These are phyloP conservation scores for Backusella macrospora DNA, from an alignment of 192 early-diverging fungal genomes.

Conservation along the genomic window DNA sequence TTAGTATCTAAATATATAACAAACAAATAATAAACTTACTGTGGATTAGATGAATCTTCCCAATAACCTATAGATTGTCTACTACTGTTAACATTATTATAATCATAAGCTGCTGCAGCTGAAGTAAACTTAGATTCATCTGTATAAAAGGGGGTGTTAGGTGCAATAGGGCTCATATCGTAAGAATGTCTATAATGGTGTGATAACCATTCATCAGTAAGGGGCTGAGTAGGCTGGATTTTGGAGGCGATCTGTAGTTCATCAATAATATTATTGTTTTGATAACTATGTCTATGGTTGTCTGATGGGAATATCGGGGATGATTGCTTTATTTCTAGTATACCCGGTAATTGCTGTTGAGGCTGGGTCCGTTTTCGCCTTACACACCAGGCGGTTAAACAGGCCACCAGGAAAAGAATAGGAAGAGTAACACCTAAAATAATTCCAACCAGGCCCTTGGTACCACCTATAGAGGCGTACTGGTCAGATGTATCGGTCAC, in stretches of 20 bases:
- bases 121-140: background rate
- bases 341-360: background rate
- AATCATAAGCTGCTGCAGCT: background rate
- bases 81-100: background rate
- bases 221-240: conserved; percentile 1
- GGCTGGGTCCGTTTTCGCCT: background rate
- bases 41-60: background rate
- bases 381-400: conserved; percentile 10
- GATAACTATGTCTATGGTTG: conserved; percentile 1
- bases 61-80: background rate
- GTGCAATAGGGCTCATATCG: background rate
- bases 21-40: conserved; percentile 1
- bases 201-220: conserved; percentile 14
- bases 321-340: background rate
- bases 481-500: background rate
- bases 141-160: background rate
- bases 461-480: background rate
- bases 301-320: background rate
- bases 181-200: background rate
- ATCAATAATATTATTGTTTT: background rate
- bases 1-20: background rate
- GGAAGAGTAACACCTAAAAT: background rate
- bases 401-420: conserved; percentile 5
- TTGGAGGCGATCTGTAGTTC: conserved; percentile 1
- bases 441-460: conserved; percentile 11